Base-by-base conservation (phyloP, 768 basidiomycete genomes). In the Tremella yokohamensis region DNA sequence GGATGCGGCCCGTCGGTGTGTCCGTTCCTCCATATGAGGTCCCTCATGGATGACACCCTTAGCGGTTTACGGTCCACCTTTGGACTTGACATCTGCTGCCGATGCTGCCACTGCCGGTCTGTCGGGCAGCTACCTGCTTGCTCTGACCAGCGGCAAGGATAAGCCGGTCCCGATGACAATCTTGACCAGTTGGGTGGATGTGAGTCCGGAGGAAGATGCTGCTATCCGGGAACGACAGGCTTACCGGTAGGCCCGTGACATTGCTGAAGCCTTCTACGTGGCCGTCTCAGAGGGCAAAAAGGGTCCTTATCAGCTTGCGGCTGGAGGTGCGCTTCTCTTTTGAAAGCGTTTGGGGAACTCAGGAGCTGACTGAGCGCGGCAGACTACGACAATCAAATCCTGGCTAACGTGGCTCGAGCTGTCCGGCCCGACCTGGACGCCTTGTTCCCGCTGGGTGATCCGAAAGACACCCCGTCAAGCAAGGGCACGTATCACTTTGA, bases 211-310 rank as follows among this genome's bases (percentile, higher is more conserved):
- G n/a, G n/a, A n/a, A n/a, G n/a, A n/a, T n/a, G n/a, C n/a, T n/a
- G n/a, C n/a, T n/a, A n/a, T n/a, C 29, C 42, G 6, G 15, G 15
- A 8, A 45, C 15, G n/a, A 45, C 6, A 45, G 4, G 42, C 15
- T 45, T 8, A 45, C 15, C 15, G 8, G 4, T 16, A 60, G 59
- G 54, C 52, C 20, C 34, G 49, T 3, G 53, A 64, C 44, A 63
- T 69, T 40, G 68, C 56, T 20, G 38, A 60, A 18, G 65, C 60
- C 13, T 54, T 64, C 20, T 64, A 60, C 60, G 48, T 40, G 48
- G 61, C 39, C 60, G 45, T 19, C 34, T 47, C 13, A 38, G 47
- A 24, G 37, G 40, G 29, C 40, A 42, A 37, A 63, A 54, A 7
- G 45, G 63, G 18, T 64, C 45, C 49, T 4, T 64, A 16, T 45